These are phyloP conservation scores for Babesia caballi DNA, from an alignment of 169 alveolate genomes.

Conservation along the genomic window DNA sequence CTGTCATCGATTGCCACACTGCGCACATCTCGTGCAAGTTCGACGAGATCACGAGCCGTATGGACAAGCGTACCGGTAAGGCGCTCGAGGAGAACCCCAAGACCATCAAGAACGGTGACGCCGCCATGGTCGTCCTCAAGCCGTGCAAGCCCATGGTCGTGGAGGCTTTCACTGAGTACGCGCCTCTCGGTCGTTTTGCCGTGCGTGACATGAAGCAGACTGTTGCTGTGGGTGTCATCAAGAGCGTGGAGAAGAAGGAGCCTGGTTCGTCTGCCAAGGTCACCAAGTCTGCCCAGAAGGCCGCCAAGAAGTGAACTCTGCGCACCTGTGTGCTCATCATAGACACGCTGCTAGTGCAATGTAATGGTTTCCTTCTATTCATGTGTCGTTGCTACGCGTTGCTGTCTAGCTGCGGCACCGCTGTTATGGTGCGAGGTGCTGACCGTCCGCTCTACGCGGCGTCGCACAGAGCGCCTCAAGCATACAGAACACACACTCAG, in stretches of 20 bases:
- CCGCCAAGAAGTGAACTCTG: constrained; percentile 55
- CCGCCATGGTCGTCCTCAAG: constrained; percentile 92
- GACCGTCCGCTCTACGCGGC: too few species aligned
- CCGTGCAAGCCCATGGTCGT: constrained; percentile 96
- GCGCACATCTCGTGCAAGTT: constrained; percentile 98
- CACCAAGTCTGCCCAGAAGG: constrained; percentile 75
- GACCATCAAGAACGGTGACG: constrained; percentile 93
- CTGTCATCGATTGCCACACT: constrained; percentile 97
- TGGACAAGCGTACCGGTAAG: constrained; percentile 96
- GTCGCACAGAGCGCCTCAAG: too few species aligned
- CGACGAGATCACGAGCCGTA: constrained; percentile 86
- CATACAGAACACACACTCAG: too few species aligned
- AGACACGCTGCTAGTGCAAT: not conserved
- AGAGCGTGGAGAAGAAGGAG: constrained; percentile 94
- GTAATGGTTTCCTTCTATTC: constrained; percentile 20
- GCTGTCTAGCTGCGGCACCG: too few species aligned
- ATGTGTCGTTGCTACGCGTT: too few species aligned
- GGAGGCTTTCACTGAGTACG: constrained; percentile 94
- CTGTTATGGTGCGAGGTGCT: too few species aligned
- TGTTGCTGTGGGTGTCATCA: constrained; percentile 98
- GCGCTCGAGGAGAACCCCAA: constrained; percentile 94
- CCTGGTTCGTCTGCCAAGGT: constrained; percentile 83
- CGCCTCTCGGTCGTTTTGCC: constrained; percentile 99
- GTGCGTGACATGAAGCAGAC: constrained; percentile 98
- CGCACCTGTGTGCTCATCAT: not conserved